A percentile compares a stretch with the other conserved stretches of the same genome.
Evolutionary conservation across 441 rosid genomes (phyloP).

Genomic region (Corymbia calophylla): DNA sequence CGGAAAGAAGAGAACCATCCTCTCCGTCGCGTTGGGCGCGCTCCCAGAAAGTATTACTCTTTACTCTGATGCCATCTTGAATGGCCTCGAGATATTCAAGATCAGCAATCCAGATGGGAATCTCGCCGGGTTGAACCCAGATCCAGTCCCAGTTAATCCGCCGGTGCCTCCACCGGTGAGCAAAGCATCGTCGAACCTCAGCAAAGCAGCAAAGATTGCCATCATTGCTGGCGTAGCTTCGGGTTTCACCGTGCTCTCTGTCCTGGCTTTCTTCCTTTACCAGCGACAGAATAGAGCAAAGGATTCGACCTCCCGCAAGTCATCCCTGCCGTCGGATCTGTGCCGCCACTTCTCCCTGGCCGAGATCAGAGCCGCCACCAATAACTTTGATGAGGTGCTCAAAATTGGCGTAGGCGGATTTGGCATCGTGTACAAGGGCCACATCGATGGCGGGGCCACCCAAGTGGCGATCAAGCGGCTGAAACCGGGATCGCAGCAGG

Average conservation of each 20-base stretch:
- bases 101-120: not conserved
- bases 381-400: slow-evolving; percentile 24
- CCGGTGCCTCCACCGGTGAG: not conserved
- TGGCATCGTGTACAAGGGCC: slow-evolving; percentile 3
- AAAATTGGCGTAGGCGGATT: slow-evolving; percentile 52
- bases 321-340: slow-evolving; percentile 29
- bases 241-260: not conserved
- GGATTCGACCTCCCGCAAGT: not conserved
- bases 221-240: slow-evolving; percentile 15
- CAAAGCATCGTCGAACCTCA: not conserved
- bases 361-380: slow-evolving; percentile 45
- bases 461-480: not conserved
- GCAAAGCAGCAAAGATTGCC: not conserved
- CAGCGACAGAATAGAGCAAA: slow-evolving; percentile 4
- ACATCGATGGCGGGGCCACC: not conserved
- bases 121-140: slow-evolving; percentile 34
- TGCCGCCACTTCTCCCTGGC: slow-evolving; percentile 35
- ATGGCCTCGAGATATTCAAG: slow-evolving; percentile 51
- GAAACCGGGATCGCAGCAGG: not conserved
- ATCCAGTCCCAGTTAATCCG: not conserved
- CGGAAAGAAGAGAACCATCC: not conserved
- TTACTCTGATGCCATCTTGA: slow-evolving; percentile 23
- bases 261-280: slow-evolving; percentile 14
- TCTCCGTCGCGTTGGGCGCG: not conserved
- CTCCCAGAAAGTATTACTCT: rapidly evolving